These are phyloP conservation scores for Ganoderma lingzhi DNA, from an alignment of 1,284 basidiomycete genomes.

Conservation along the genomic window DNA sequence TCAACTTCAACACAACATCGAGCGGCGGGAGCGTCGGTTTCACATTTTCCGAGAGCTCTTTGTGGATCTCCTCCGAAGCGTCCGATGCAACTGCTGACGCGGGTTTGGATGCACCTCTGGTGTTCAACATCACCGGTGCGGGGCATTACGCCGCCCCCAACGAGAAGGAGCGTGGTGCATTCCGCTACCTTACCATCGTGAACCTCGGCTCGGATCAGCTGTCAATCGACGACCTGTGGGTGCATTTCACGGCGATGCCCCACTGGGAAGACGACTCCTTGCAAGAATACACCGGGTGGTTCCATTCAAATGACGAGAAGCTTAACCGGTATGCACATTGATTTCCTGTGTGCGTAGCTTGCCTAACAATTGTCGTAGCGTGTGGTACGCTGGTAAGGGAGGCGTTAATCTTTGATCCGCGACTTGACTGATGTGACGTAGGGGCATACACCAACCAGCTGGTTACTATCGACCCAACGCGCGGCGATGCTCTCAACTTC, in stretches of 20 bases:
- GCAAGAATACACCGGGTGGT: slow-evolving; percentile 29
- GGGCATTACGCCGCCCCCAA: slow-evolving; percentile 22
- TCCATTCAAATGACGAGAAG: slow-evolving; percentile 31
- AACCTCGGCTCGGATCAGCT: slow-evolving; percentile 20
- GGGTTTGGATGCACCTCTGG: slow-evolving; percentile 22
- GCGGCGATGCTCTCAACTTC: slow-evolving; percentile 17
- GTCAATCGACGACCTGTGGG: slow-evolving; percentile 25
- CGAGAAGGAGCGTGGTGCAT: slow-evolving; percentile 30
- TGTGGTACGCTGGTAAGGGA: slow-evolving; percentile 30
- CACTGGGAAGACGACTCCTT: slow-evolving; percentile 27
- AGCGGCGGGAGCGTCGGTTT: slow-evolving; percentile 22
- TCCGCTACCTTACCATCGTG: slow-evolving; percentile 31
- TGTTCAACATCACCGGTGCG: slow-evolving; percentile 22
- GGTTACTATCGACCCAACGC: slow-evolving; percentile 25
- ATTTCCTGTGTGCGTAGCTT: no score
- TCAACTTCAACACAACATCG: slow-evolving; percentile 25
- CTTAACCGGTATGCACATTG: slow-evolving; percentile 23
- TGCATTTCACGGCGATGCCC: slow-evolving; percentile 31
- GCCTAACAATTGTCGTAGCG: slow-evolving; percentile 10
- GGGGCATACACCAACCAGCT: slow-evolving; percentile 31
- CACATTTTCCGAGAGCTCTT: slow-evolving; percentile 29
- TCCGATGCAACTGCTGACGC: slow-evolving; percentile 25
- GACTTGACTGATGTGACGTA: background rate
- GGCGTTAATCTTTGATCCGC: background rate
- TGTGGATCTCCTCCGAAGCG: slow-evolving; percentile 27